Evolutionary conservation across 2,329 filamentous ascomycete species (phyloP), one percentile per base, ranked within the genome.

Genomic region (Helminthosporium solani): DNA sequence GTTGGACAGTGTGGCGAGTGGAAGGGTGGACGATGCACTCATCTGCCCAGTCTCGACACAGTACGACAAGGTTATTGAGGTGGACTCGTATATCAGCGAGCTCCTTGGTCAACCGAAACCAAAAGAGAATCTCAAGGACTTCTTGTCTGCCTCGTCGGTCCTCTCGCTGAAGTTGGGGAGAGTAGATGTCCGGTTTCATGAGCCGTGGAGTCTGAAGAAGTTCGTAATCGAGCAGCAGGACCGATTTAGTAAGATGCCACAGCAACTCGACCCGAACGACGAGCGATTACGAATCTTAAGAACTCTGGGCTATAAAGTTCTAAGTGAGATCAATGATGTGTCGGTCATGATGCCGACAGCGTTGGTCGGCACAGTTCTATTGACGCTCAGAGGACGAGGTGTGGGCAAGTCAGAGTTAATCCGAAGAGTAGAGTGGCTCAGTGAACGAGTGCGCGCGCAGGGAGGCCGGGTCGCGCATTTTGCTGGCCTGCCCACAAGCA

Each of bases 21-120:
- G 91, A 0, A 81, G 91, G 6, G 90, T 96, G 0, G 78, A 95
- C 37, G 94, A 99, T 69, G 86, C 90, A 25, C 88, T 96, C 33
- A 90, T 99, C 42, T 96, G 92, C 58, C 94, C 94, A 0, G 94
- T 99, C 36, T 95, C 88, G 68, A 96, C 91, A 0, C 94, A 99
- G 67, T 99, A 99, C 66, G 94, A 99, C 76, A 99, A 97, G 66
- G 94, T 99, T 45, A 95, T 99, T 49, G 94, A 99, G 70, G 96
- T 95, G 11, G 64, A 68, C 54, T 94, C 90, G 4, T 99, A 99
- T 63, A 92, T 97, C 35, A 94, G 85, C 27, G 94, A 99, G 69
- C 80, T 99, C 2, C 79, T 99, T 0, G 94, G 94, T 2, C 86
- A 95, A 51, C 94, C 94, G 0, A 99, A 99, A 71, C 89, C 89